phyloP scores from a whole-genome alignment of 208 protist genomes.

The Leishmania mexicana region DNA sequence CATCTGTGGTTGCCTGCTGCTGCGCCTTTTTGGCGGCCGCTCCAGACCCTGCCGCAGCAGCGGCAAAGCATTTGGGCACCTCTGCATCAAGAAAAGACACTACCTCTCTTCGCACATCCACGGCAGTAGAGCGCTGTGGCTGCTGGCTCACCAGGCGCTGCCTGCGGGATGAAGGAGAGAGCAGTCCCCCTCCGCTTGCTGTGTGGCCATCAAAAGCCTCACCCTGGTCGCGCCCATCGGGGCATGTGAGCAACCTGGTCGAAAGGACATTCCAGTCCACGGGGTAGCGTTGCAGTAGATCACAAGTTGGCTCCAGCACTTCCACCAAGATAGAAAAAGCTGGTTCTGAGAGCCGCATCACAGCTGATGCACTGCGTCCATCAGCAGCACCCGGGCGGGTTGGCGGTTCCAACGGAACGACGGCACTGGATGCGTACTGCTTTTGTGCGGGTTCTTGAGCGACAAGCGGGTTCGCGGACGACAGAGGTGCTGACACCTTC shows the following conservation, averaged over 20 bases:
- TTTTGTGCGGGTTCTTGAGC: background rate
- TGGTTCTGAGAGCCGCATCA: slow-evolving; percentile 17
- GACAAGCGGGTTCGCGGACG: background rate
- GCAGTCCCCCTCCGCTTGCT: background rate
- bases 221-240: slow-evolving; percentile 1
- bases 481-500: background rate
- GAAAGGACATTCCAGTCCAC: background rate
- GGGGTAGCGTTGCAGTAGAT: slow-evolving; percentile 36
- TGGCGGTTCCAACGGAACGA: background rate
- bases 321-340: slow-evolving; percentile 27
- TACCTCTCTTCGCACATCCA: background rate
- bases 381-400: background rate
- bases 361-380: background rate
- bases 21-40: slow-evolving; percentile 7
- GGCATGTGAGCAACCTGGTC: background rate
- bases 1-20: slow-evolving; percentile 20
- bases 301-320: slow-evolving; percentile 49
- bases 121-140: background rate
- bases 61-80: slow-evolving; percentile 13
- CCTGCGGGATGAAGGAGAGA: background rate
- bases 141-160: background rate
- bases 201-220: background rate
- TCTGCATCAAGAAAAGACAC: slow-evolving; percentile 7
- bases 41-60: background rate
- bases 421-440: background rate